Evolutionary conservation across 2,329 filamentous ascomycete species (phyloP).

Genomic region (Graphiopsis chlorocephala): DNA sequence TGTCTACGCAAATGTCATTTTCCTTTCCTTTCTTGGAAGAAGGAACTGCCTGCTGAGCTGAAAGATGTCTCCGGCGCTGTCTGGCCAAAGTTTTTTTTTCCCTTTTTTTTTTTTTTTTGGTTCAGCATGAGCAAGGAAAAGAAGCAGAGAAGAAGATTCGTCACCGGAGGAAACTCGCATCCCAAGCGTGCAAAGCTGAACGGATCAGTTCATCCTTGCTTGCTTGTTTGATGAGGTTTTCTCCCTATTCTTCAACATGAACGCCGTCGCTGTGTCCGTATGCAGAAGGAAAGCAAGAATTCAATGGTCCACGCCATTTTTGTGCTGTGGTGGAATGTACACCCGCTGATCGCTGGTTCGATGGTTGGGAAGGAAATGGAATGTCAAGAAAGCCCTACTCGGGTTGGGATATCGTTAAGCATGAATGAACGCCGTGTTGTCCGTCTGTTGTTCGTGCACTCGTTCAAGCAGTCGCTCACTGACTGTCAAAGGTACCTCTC

Average conservation of each 20-base stretch:
- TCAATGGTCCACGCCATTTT: not conserved
- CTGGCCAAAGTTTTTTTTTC: not conserved
- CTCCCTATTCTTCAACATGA: not conserved
- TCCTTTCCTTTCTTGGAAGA: not conserved
- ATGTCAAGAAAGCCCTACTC: not conserved
- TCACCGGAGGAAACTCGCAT: not conserved
- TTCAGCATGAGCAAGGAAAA: not conserved
- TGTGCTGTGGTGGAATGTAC: conserved; percentile 3
- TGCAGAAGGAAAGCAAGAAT: not conserved
- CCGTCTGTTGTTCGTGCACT: not conserved
- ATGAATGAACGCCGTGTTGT: conserved; percentile 1
- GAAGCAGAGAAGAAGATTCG: not conserved
- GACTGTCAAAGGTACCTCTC: conserved; percentile 6
- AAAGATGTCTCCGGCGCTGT: not conserved
- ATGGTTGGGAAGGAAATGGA: not conserved
- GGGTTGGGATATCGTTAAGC: conserved; percentile 7
- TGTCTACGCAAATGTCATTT: not conserved
- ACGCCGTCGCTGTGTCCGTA: not conserved
- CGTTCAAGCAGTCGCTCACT: not conserved
- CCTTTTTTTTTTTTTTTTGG: not conserved
- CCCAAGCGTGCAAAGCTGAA: not conserved
- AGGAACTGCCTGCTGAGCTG: not conserved
- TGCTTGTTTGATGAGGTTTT: not conserved
- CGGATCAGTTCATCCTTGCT: not conserved
- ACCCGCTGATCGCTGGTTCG: not conserved